Evolutionary conservation across 1,139 yeast genomes (phyloP), one percentile per base, ranked within the genome.

Genomic region (Spencermartinsiella ligniputridi): DNA sequence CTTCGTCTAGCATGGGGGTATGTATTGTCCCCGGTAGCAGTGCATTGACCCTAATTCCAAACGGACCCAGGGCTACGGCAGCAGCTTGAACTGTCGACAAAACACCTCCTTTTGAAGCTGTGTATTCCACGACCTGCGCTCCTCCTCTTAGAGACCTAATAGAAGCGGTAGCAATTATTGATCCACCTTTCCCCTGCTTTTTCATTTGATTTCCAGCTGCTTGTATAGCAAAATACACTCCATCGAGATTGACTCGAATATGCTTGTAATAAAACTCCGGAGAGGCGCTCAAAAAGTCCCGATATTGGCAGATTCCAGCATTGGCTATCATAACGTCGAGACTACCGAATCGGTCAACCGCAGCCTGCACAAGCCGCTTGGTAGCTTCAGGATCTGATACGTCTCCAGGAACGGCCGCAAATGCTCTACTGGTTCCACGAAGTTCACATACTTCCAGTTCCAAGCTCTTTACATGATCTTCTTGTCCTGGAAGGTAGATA

Each of bases 191-290:
- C 21, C 36, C 45, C 29, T 47, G 44, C 19, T 41, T 42, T 73
- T 61, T 63, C 73, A 72, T 67, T 49, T 68, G 72, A 39, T 57
- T 58, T 3, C 73, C 75, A 16, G 70, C 74, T 0, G 74, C 72
- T 47, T 71, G 75, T 4, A 68, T 64, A 12, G 70, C 62, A 44
- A 60, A 69, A 48, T 62, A 72, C 15, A 69, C 62, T 13, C 77
- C 76, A 44, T 68, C 64, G 46, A 71, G 55, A 52, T 72, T 72
- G n/a, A 46, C 37, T 9, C 35, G 41, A 37, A 46, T 27, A 1
- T 44, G 35, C 13, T 20, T 21, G 5, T 39, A 15, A 16, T 69
- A 49, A 3, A 46, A 40, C 32, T 63, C 70, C 15, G 67, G 62
- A 9, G 64, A 55, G 4, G 68, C 61, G 17, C 69, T 71, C 18